Base-by-base conservation (phyloP, 225 moss, liverwort and hornwort species). In the Ulota crispa region DNA sequence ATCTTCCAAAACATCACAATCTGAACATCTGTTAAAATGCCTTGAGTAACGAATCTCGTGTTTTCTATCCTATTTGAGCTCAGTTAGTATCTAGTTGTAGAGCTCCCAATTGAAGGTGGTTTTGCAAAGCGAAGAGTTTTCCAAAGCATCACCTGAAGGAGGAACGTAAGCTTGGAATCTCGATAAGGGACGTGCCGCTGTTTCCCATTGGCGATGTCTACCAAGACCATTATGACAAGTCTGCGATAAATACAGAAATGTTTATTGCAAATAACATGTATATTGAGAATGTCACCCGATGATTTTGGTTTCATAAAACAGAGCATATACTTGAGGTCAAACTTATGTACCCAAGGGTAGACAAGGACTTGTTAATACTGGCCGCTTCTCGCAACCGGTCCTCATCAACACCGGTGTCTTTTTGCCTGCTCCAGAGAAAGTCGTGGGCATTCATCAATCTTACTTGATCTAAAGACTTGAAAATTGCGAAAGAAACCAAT, bases 101-200 rank as follows among this genome's bases (percentile, higher is more conserved):
- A 30, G 24, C 42, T 19, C 24, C 77, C 39, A 21, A 36, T 13
- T 72, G 65, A 43, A 26, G 9, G 27, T 54, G 61, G 41, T 3
- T 60, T 18, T 14, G n/a, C 76, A 57, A 63, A 53, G 56, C 15
- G 64, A 78, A 39, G 30, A 11, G 7, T 70, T 2, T 14, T 37
- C 36, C 16, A 32, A 62, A 37, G 82, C 62, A 64, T 59, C 43
- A 81, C 81, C 96, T 97, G 96, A 70, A 97, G 91, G 77, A 95
- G 89, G 70, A 95, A 97, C 3, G 95, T 97, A 59, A 97, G 95
- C 89, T 97, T 97, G 39, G 95, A 97, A 79, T 97, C 95, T 75
- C 97, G 88, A 43, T 95, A 97, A 13, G 95, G 97, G 36, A 97
- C 89, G 80, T 97, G 97, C 13, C 95, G 88, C 71, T 94, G 97